Base-by-base conservation (phyloP, 148 eudicot genomes). In the Fagopyrum homotropicum region DNA sequence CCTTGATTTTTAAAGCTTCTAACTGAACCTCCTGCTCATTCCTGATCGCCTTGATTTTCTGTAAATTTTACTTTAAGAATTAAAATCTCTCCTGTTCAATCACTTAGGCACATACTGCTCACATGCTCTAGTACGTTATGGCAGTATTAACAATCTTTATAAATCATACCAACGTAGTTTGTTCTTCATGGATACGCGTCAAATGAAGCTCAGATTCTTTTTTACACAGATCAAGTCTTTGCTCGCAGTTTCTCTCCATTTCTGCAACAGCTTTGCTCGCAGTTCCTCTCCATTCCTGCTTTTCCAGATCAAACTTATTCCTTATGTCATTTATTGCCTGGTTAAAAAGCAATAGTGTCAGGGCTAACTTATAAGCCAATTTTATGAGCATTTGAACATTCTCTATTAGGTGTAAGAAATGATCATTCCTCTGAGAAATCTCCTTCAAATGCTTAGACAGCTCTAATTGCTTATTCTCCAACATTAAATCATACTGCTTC, bases 251-350 rank as follows among this genome's bases (percentile, higher is more conserved):
- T 61, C 64, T 86, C 80, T 92, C 90, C 87, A 80, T 82, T 76
- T 90, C 98, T 71, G 80, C 85, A 78, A 92, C 80, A 47, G 79
- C 75, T 84, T 86, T 92, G 45, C 72, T 86, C 94, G 76, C 83
- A 85, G 54, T 80, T 77, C 68, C 64, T 86, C 80, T 92, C 90
- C 87, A 80, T 82, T 76, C 99, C 85, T 85, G 89, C 88, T 92
- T 95, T 77, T 95, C 98, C 76, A 82, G 86, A 80, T 90, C 97
- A 75, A 86, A 90, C 88, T 85, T 92, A 84, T 87, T 92, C 77
- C 89, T 86, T 68, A 95, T 95, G 69, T 95, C 97, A 85, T 88
- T 95, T 69, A 95, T 92, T 73, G 97, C 98, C 98, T 95, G 83
- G 86, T 81, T 7, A 77, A 73, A 77, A 77, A 17, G 45, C 44